Evolutionary conservation across 1,139 yeast species (phyloP), one percentile per base, ranked within the genome.

Genomic region (Saccharomycopsis crataegensis): DNA sequence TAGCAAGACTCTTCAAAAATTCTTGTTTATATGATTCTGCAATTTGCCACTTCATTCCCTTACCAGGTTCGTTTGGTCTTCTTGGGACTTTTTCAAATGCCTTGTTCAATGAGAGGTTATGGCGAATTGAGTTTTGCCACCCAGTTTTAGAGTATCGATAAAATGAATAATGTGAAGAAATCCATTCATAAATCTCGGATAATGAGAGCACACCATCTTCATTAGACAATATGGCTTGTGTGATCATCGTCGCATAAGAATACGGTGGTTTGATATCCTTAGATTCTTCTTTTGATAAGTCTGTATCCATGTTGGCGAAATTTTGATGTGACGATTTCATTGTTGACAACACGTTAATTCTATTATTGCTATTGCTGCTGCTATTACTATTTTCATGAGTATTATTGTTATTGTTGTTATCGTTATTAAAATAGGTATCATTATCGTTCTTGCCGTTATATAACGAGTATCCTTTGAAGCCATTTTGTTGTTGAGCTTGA

Each of bases 31-130:
- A 90, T 49, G 83, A 75, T 46, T 87, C 94, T 60, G 90, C 82
- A 57, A 93, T 91, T 70, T 90, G 95, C 99, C 99, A 93, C 70
- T 93, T 93, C 96, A 93, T 93, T 59, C 99, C 99, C 68, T 93
- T 93, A 36, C 99, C 99, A 0, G 99, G 97, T 69, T 93, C 98
- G 67, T 89, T 86, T 17, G 96, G 93, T 67, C 88, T 81, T 64
- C 99, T 78, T 32, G 99, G 96, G 32, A 91, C 97, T 70, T 93
- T 93, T 65, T 91, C 98, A 66, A 87, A 87, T 8, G 95, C 93
- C 67, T 87, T 87, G 67, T 86, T 87, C 53, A 87, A 71, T 2
- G 94, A 86, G 48, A 87, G 68, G 65, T 87, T 87, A 65, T 87
- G 96, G 57, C 96, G 79, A 59, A 86, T 86, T 9, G 91, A 83